Evolutionary conservation across 2,329 filamentous ascomycete genomes (phyloP), one percentile per base, ranked within the genome.

Genomic region (Hypoxylon sp.): DNA sequence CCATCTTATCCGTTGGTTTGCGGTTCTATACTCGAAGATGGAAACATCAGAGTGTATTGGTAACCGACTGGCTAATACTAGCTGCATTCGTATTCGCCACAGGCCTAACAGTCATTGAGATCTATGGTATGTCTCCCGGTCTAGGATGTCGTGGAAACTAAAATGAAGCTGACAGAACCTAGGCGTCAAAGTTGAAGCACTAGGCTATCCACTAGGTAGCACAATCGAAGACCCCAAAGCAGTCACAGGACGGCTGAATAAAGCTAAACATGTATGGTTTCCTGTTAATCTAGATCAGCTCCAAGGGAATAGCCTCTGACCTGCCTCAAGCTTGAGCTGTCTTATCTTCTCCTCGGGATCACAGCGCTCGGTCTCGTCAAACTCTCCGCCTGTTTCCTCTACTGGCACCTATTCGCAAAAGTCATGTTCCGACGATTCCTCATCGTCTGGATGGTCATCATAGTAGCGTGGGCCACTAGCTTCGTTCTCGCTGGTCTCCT

Each of bases 371-470:
- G 46, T 5, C 17, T 51, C 11, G 17, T 55, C 16, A 55, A 55
- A 15, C 17, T 55, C 2, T 51, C 40, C 2, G 29, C 30, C n/a
- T 45, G 19, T 17, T 51, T 50, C 11, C 29, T 55, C 13, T 55
- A 55, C 40, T 51, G 45, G 45, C 26, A 55, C 7, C 9, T 55
- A 2, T 55, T 55, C 17, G 40, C 45, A 2, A 23, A 45, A 17
- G 32, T 41, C 19, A 13, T 19, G 9, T 34, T 51, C 8, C 31
- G 51, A 2, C 51, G 45, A 17, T 46, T 55, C 13, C 30, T 55
- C 8, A 42, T 51, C 6, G 5, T 51, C 5, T 55, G 51, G 46
- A 50, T 46, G 29, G 27, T 25, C 7, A 23, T 40, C 3, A 35
- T 40, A 6, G 4, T 23, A 1, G 1, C n/a, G 1, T 37, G 42